Conservation (phyloP, 768 basidiomycete species). For the Boletus tomentosulus region DNA sequence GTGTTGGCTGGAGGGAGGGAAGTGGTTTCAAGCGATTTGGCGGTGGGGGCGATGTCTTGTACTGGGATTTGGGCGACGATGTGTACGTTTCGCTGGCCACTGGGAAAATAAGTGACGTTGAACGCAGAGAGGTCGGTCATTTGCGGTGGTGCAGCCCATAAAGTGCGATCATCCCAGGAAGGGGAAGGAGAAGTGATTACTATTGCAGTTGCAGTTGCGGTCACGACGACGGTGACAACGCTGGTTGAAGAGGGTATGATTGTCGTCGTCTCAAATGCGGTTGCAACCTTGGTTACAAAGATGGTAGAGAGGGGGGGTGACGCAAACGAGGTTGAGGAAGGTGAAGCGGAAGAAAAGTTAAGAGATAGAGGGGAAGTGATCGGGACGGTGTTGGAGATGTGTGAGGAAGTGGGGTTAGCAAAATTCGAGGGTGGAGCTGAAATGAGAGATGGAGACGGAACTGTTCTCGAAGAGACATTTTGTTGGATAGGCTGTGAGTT, state of each 20-base stretch:
- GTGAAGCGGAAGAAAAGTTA: background rate
- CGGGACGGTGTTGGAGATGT: background rate
- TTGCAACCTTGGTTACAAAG: slow-evolving; percentile 9
- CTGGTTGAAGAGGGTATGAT: slow-evolving; percentile 1
- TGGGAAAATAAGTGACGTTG: slow-evolving; percentile 53
- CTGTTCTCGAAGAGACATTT: background rate
- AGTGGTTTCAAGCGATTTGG: slow-evolving; percentile 9
- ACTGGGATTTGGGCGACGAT: slow-evolving; percentile 49
- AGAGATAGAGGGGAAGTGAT: background rate
- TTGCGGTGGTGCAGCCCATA: slow-evolving; percentile 50
- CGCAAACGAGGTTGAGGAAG: background rate
- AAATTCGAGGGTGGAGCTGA: background rate
- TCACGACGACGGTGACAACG: slow-evolving; percentile 9
- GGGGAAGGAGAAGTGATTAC: background rate
- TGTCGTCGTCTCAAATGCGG: slow-evolving; percentile 9
- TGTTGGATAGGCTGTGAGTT: background rate
- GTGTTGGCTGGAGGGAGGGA: slow-evolving; percentile 10
- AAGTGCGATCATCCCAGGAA: slow-evolving; percentile 16
- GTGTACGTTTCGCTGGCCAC: slow-evolving; percentile 50
- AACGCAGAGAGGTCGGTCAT: slow-evolving; percentile 60
- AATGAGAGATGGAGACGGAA: background rate
- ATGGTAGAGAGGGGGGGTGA: background rate
- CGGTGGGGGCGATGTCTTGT: slow-evolving; percentile 25
- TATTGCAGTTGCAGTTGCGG: background rate
- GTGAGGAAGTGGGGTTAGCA: background rate